Evolutionary conservation across 768 basidiomycete genomes (phyloP).

Genomic region (Termitomyces titanicus): DNA sequence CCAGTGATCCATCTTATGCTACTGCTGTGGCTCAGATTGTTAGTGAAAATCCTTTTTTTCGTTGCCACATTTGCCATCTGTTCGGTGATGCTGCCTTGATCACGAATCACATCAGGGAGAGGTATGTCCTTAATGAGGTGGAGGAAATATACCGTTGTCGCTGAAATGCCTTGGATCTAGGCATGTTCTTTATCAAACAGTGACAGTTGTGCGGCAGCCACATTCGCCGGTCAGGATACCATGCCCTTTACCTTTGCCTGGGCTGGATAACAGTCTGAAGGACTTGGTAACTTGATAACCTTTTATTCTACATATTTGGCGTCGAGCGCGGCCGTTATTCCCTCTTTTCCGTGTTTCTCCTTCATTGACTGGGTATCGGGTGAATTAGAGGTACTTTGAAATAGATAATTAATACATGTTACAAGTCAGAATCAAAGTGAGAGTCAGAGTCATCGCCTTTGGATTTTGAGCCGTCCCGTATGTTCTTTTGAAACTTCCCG

Average conservation of each 20-base stretch:
- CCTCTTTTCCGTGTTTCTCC: not conserved
- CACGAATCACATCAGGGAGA: conserved; percentile 12
- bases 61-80: conserved; percentile 16
- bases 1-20: conserved; percentile 10
- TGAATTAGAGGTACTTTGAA: conserved; percentile 1
- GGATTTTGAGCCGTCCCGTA: conserved; percentile 33
- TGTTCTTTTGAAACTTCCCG: conserved; percentile 46
- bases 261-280: not conserved
- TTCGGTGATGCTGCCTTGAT: conserved; percentile 12
- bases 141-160: not conserved
- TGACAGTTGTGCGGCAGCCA: conserved; percentile 13
- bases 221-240: conserved; percentile 12
- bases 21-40: conserved; percentile 10
- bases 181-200: conserved; percentile 13
- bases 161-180: conserved; percentile 1
- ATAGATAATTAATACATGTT: conserved; percentile 15
- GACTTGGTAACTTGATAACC: not conserved
- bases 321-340: not conserved
- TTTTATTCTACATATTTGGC: not conserved
- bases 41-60: conserved; percentile 12
- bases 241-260: not conserved
- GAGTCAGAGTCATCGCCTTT: conserved; percentile 58
- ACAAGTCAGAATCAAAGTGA: conserved; percentile 79
- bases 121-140: conserved; percentile 4
- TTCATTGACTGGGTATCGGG: not conserved